Base-by-base conservation (phyloP, 2,329 filamentous ascomycete genomes). In the Alternaria tenuissima region DNA sequence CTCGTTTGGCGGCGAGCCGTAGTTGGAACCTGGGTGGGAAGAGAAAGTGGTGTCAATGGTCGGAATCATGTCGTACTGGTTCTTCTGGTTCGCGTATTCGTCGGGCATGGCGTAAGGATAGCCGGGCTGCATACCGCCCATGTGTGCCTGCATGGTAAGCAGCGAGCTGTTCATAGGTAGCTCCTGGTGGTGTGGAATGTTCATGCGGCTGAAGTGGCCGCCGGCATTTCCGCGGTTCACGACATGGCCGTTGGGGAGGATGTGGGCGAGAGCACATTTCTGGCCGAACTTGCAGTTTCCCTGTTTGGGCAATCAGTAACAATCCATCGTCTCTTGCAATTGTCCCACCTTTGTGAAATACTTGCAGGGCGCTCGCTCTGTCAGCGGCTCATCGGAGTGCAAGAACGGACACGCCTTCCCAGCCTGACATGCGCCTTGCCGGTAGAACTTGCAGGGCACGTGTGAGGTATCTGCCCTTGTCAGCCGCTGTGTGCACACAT, bases 401-500 rank as follows among this genome's bases (percentile, higher is more conserved):
- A 93, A 92, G 81, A 98, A 99, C 41, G 95, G 95, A 82, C 95
- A 99, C 67, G 94, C 93, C 78, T 91, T 92, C 71, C 95, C 95
- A 59, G 95, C 95, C 85, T 98, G 94, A 80, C 95, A 99, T 73
- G 93, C 89, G 78, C 94, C 94, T 83, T 97, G 93, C 55, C 93
- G 90, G 81, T 95, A 99, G 90, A 99, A 99, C 85, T 98, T 98
- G 91, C 95, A 99, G 39, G 95, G 95, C 44, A 99, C 95, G 83
- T 98, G 95, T 63, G 94, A 91, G 18, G 95, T 97, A 80, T 97
- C 94, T 97, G 62, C 42, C 32, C 47, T 46, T 65, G 74, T 73
- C 57, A 75, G 67, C 62, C 59, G 39, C 46, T 20, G 43, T 36
- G 14, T 14, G 22, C 20, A 12, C 2, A 46, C 5, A 22, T 28